Evolutionary conservation across 495 filamentous ascomycete genomes (phyloP), one percentile per base, ranked within the genome.

Genomic region (Penicillium diatomitis): DNA sequence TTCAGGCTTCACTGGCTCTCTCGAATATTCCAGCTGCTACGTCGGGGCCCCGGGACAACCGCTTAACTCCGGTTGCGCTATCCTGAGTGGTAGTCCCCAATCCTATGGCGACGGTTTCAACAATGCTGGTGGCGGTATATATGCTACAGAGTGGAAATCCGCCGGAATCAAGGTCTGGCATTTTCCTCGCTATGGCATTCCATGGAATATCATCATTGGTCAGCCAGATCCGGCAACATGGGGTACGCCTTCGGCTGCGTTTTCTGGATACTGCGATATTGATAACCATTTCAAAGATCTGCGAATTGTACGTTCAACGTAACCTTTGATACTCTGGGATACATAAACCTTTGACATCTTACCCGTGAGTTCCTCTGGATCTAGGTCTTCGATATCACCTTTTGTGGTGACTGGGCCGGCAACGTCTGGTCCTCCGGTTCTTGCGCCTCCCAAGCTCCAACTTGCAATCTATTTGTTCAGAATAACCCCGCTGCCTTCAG

Each of bases 321-420:
- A 20, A 20, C 4, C n/a, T 20, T 2, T 32, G 2, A n/a, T n/a
- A 9, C 10, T 6, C 29, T n/a, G 8, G 11, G 28, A 34, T n/a
- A 11, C 12, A n/a, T n/a, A n/a, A n/a, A n/a, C 20, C 2, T 20
- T 20, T 20, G 20, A 20, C 20, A 20, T 20, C 20, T 20, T 20
- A 34, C n/a, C 28, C 20, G 1, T 40, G 47, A 38, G 52, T 39
- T 45, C 11, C 4, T 28, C n/a, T 11, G 20, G 20, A 29, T 37
- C 10, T 34, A 71, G 68, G 56, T 86, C 51, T 79, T 83, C 40
- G 81, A 87, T 52, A 82, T 80, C 37, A 78, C 83, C 50, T 76
- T 88, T 51, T 87, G 83, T 56, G 84, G 84, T 3, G 71, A 78
- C 47, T 82, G 80, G 73, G 82, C 82, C 5, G 76, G 79, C 33